Percentiles rank a stretch among this genome's conserved stretches.
Conservation (phyloP, 306 rosid species). For the Cicer arietinum region DNA sequence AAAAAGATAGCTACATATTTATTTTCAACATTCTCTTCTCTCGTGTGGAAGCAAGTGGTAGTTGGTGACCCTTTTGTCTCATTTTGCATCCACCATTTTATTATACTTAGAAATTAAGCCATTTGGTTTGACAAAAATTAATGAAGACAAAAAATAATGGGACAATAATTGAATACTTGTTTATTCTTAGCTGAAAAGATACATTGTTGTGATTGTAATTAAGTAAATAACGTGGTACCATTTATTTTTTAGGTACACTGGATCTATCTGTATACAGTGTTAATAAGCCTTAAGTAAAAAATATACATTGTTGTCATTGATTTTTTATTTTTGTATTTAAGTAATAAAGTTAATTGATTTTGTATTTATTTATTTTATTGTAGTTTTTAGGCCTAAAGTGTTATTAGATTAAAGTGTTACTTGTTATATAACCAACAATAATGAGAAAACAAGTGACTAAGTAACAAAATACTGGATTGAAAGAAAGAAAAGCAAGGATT, state of each 20-base stretch:
- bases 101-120: slow-evolving; percentile 42
- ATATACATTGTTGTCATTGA: neutral
- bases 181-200: slow-evolving; percentile 40
- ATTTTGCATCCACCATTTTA: slow-evolving; percentile 40
- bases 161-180: slow-evolving; percentile 21
- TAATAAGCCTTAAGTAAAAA: neutral
- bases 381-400: neutral
- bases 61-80: slow-evolving; percentile 70
- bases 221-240: neutral
- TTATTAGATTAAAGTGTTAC: slow-evolving; percentile 37
- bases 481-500: slow-evolving; percentile 52
- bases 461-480: slow-evolving; percentile 48
- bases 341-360: slow-evolving; percentile 5
- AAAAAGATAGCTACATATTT: too few relatives aligned
- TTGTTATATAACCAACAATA: slow-evolving; percentile 33
- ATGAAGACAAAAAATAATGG: slow-evolving; percentile 33
- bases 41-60: slow-evolving; percentile 79
- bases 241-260: neutral
- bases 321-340: too few relatives aligned
- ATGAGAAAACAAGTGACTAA: slow-evolving; percentile 49
- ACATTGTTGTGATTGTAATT: slow-evolving; percentile 11
- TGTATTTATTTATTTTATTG: neutral
- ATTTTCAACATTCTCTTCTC: slow-evolving; percentile 68
- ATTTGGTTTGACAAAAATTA: slow-evolving; percentile 32
- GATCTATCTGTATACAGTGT: slow-evolving; percentile 2